These are phyloP conservation scores for Mrakia blollopis DNA, from an alignment of 768 basidiomycete genomes.

Conservation along the genomic window DNA sequence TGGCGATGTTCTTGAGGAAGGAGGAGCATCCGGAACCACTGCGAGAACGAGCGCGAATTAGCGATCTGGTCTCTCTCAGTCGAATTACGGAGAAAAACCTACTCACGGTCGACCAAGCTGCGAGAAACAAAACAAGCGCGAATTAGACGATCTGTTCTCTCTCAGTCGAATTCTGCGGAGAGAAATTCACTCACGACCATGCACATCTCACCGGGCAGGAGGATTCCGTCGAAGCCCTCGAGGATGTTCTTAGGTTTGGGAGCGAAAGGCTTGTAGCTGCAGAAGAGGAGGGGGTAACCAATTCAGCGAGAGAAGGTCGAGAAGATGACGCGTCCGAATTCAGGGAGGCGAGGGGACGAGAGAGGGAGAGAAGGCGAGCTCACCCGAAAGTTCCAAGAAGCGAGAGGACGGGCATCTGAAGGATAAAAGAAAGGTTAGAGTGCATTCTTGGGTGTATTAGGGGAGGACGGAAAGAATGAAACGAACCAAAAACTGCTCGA, in stretches of 20 bases:
- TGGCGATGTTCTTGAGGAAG: slow-evolving; percentile 73
- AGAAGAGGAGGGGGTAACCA: not conserved
- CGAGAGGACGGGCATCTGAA: slow-evolving; percentile 58
- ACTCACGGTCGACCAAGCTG: too few relatives aligned
- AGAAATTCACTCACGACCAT: slow-evolving; percentile 46
- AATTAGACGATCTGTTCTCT: too few relatives aligned
- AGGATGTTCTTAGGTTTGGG: slow-evolving; percentile 55
- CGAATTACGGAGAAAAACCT: slow-evolving; percentile 15
- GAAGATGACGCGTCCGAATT: not conserved
- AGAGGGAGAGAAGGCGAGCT: not conserved
- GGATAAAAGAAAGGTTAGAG: slow-evolving; percentile 4
- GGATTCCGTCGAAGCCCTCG: slow-evolving; percentile 52
- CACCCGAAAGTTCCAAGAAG: slow-evolving; percentile 49
- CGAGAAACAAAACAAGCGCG: too few relatives aligned
- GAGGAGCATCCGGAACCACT: slow-evolving; percentile 74
- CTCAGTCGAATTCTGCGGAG: slow-evolving; percentile 23
- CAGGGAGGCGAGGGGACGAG: not conserved
- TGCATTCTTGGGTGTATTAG: too few relatives aligned
- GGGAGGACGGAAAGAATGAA: too few relatives aligned
- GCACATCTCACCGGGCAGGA: slow-evolving; percentile 64
- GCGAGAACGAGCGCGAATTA: not conserved
- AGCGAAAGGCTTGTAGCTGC: slow-evolving; percentile 51
- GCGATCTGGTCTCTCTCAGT: not conserved
- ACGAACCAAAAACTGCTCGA: slow-evolving; percentile 42
- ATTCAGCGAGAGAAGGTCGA: not conserved